Evolutionary conservation across 1,284 basidiomycete genomes (phyloP), one percentile per base, ranked within the genome.

Genomic region (Earliella scabrosa): DNA sequence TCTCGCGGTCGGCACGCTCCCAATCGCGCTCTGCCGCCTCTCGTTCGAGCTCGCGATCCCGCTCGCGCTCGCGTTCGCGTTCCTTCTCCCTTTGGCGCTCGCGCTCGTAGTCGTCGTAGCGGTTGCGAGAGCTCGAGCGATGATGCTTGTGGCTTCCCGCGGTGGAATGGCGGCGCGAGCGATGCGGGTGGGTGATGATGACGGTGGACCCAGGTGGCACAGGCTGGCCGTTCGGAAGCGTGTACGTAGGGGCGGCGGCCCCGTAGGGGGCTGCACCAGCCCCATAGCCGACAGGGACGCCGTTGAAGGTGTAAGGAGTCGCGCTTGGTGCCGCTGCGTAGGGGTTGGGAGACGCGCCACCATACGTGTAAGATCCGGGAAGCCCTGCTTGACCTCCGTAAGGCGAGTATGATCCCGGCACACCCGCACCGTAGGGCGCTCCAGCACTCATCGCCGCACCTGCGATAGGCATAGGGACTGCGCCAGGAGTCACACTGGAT

Each of bases 81-180:
- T 41, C 39, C 21, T 23, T 23, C 39, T 41, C 39, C 9, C 39
- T 9, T 24, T 41, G 21, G 14, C 39, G 20, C 10, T 41, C 39
- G 39, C 29, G 29, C 29, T 31, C 29, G 27, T 54, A 49, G 43
- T 58, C 58, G 32, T 59, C 52, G 39, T 59, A 51, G 26, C 53
- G 46, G 29, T 54, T 39, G 8, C 52, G 45, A 11, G 34, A 38
- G 44, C 34, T 60, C 14, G 62, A 56, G 23, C 60, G 53, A 20
- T 62, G 65, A 23, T 73, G 71, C 46, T 56, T 59, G 45, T 58
- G 59, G 13, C 50, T 45, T 43, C 59, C 52, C 10, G 56, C 44
- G 20, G 53, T 59, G 18, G 63, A 65, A 52, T 56, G 58, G 20
- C 61, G 35, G 21, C 58, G 58, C 18, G 58, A 58, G 38, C 59